phyloP scores from a whole-genome alignment of 495 filamentous ascomycete species.

The Cetradonia linearis region DNA sequence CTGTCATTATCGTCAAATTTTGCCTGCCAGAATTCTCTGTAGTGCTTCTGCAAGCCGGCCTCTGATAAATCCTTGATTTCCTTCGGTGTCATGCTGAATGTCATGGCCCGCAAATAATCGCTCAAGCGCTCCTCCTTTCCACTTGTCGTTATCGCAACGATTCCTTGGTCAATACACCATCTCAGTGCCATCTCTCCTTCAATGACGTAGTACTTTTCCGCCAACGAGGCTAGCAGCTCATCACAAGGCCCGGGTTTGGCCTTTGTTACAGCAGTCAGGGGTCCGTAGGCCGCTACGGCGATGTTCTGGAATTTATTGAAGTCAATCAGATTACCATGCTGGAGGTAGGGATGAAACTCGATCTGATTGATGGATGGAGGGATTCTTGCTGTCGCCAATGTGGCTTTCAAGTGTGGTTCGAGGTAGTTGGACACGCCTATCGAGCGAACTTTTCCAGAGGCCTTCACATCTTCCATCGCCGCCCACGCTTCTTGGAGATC shows the following conservation, averaged over 20 bases:
- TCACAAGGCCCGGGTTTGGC: constrained; percentile 61
- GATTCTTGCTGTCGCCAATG: constrained; percentile 53
- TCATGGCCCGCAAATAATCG: constrained; percentile 50
- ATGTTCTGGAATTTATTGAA: constrained; percentile 60
- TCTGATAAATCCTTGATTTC: constrained; percentile 60
- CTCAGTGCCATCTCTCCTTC: constrained; percentile 59
- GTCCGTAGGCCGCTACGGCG: constrained; percentile 57
- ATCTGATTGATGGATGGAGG: constrained; percentile 75
- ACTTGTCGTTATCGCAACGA: constrained; percentile 71
- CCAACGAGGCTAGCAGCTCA: constrained; percentile 45
- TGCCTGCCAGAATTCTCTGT: constrained; percentile 54
- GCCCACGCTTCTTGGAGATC: constrained; percentile 65
- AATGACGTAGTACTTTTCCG: constrained; percentile 67
- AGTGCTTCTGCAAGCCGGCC: constrained; percentile 57
- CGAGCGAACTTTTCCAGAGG: constrained; percentile 54
- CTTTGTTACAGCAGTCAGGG: constrained; percentile 56
- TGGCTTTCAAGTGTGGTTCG: constrained; percentile 53
- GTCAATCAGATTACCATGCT: constrained; percentile 55
- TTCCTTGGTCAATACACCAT: constrained; percentile 72
- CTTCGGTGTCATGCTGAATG: constrained; percentile 60
- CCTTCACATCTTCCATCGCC: constrained; percentile 64
- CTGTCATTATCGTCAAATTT: constrained; percentile 50
- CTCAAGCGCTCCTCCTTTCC: constrained; percentile 58
- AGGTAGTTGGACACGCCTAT: constrained; percentile 84
- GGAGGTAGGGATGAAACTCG: constrained; percentile 81